Evolutionary conservation across 805 yeast genomes (phyloP), one percentile per base, ranked within the genome.

Genomic region (Wickerhamomyces ciferrii): DNA sequence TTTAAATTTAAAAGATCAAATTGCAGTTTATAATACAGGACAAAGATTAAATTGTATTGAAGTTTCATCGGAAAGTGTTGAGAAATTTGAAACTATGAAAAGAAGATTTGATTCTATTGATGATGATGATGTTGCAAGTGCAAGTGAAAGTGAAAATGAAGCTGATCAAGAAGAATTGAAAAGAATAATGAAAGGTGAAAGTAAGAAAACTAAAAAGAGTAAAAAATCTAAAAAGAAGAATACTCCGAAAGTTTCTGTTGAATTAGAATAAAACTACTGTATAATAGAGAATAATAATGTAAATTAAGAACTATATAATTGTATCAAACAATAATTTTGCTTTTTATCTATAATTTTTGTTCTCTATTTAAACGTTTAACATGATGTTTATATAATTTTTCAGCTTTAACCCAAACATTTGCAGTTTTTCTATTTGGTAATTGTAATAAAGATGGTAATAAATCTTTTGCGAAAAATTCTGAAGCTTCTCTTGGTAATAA

Each of bases 401-500:
- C 85, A 50, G 98, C 98, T 65, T 83, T 85, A 32, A 74, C 76
- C 99, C 99, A 94, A 21, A 90, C 97, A 15, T 90, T 89, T 24
- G 96, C 85, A 40, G 82, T 72, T 45, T 81, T 72, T 70, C 97
- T 84, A 53, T 88, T 69, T 58, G 95, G 91, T 59, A 94, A 76
- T 64, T 87, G 83, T 67, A 87, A 77, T 65, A 94, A 75, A 17
- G 95, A 86, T 38, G 99, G 99, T 61, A 94, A 69, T 65, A 94
- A 75, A 68, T 94, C 98, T 51, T 70, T 77, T 39, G 95, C 79
- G 70, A 89, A 94, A 52, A 83, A 82, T 72, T 94, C 99, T 8
- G 97, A 89, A 21, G 98, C 86, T 70, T 94, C 99, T 71, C 99
- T 87, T 61, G 99, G 99, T 54, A 94, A 76, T 63, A 94, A 72